phyloP scores from a whole-genome alignment of 257 asterid species.

The Nemophila menziesii region DNA sequence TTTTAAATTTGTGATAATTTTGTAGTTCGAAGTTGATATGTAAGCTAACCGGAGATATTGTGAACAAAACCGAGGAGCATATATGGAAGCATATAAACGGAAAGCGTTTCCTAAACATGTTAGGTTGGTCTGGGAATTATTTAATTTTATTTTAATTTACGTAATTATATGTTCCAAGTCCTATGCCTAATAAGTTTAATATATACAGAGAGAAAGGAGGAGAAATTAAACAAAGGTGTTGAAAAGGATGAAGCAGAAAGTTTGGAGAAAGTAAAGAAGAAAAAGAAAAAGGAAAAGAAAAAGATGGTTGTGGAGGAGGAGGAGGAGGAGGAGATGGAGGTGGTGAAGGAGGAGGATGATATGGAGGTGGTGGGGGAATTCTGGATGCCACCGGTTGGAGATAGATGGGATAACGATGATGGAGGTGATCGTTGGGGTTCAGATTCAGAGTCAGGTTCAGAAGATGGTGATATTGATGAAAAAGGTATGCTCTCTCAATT shows the following conservation, averaged over 20 bases:
- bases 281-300: conserved; percentile 23
- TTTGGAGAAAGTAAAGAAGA: conserved; percentile 23
- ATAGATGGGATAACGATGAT: conserved; percentile 91
- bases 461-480: conserved; percentile 31
- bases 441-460: conserved; percentile 44
- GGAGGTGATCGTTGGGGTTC: conserved; percentile 85
- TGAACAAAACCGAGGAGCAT: conserved; percentile 88
- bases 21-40: conserved; percentile 70
- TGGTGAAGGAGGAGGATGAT: conserved; percentile 48
- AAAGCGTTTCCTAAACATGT: conserved; percentile 67
- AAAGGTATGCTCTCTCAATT: conserved; percentile 48
- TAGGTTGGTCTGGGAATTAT: conserved; percentile 49
- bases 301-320: conserved; percentile 24
- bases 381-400: conserved; percentile 89
- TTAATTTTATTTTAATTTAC: background rate
- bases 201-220: conserved; percentile 59
- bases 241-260: conserved; percentile 20
- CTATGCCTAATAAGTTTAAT: background rate
- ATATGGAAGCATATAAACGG: conserved; percentile 97
- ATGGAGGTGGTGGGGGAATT: conserved; percentile 47
- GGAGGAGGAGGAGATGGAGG: conserved; percentile 29
- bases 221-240: conserved; percentile 27
- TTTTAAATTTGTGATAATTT: conserved; percentile 1
- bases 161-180: background rate
- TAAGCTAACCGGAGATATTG: conserved; percentile 59